A percentile compares a stretch with the other conserved stretches of the same genome.
Conservation (phyloP, 371 early-diverging fungal species). For the Mortierella sp. region DNA sequence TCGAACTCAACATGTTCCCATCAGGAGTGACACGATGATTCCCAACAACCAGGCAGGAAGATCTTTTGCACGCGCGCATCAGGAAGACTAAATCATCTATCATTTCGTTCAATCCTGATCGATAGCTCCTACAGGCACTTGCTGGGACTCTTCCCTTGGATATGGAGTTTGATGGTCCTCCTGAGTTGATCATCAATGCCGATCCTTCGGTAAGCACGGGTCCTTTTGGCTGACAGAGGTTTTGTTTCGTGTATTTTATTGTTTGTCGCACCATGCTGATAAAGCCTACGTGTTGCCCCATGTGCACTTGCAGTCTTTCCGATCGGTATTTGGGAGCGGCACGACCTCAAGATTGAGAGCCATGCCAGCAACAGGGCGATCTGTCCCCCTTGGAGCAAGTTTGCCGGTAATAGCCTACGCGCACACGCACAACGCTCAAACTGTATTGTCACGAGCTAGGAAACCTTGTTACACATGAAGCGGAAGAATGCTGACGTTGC, state of each 20-base stretch:
- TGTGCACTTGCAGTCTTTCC: conserved; percentile 15
- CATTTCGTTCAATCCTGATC: background rate
- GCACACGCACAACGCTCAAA: background rate
- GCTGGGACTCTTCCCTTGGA: conserved; percentile 23
- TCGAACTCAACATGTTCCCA: no score
- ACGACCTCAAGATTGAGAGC: conserved; percentile 26
- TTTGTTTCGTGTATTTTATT: background rate
- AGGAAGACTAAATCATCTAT: background rate
- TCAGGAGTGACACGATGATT: no score
- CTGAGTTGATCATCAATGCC: conserved; percentile 26
- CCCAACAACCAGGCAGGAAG: no score
- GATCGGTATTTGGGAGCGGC: conserved; percentile 23
- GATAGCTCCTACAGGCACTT: conserved; percentile 47
- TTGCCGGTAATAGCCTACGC: conserved; percentile 21
- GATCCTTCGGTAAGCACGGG: conserved; percentile 31
- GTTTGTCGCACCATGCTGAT: background rate
- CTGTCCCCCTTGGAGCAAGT: conserved; percentile 33
- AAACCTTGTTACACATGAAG: no score
- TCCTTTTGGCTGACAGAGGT: background rate
- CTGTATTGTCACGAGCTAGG: conserved; percentile 21
- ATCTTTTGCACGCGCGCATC: no score
- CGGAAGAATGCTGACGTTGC: no score
- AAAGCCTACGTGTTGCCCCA: background rate
- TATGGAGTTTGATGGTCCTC: conserved; percentile 27
- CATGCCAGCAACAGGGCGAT: background rate